A percentile compares a stretch with the other conserved stretches of the same genome.
These are phyloP conservation scores for Inonotus hispidus DNA, from an alignment of 1,284 basidiomycete genomes.

Conservation along the genomic window DNA sequence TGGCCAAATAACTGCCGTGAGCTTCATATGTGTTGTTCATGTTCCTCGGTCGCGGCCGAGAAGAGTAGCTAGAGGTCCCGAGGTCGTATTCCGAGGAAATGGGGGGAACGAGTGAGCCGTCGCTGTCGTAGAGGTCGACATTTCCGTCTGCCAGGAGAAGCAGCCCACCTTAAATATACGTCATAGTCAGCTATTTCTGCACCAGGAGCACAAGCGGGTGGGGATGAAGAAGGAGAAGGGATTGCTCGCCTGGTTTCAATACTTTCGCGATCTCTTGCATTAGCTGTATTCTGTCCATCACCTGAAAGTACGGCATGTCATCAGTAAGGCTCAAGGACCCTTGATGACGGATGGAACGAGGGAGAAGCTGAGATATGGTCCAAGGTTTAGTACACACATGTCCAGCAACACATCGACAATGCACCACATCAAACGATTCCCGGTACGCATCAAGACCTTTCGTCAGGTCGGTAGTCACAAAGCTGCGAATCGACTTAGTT, in stretches of 20 bases:
- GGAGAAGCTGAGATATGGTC: neutral
- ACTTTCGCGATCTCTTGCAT: constrained; percentile 10
- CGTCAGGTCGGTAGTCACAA: constrained; percentile 11
- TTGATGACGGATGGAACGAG: no score
- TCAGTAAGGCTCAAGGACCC: neutral
- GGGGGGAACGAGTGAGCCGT: neutral
- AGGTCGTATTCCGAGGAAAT: neutral
- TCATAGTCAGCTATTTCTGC: neutral
- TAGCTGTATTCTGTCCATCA: constrained; percentile 6
- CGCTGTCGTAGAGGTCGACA: neutral
- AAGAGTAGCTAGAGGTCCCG: neutral
- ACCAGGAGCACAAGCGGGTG: neutral
- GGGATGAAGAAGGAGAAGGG: neutral
- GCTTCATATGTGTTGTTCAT: neutral
- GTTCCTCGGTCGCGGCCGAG: neutral
- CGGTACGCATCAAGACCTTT: constrained; percentile 12
- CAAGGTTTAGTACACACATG: constrained; percentile 10
- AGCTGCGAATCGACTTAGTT: neutral
- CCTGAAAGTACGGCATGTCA: neutral
- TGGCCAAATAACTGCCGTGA: neutral
- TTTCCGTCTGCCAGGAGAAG: constrained; percentile 15
- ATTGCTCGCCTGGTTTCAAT: constrained; percentile 13
- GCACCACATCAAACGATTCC: constrained; percentile 15
- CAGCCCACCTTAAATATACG: constrained; percentile 7
- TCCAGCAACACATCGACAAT: constrained; percentile 17